phyloP scores from a whole-genome alignment of 2,329 filamentous ascomycete species.

The Cercospora brassicicola region DNA sequence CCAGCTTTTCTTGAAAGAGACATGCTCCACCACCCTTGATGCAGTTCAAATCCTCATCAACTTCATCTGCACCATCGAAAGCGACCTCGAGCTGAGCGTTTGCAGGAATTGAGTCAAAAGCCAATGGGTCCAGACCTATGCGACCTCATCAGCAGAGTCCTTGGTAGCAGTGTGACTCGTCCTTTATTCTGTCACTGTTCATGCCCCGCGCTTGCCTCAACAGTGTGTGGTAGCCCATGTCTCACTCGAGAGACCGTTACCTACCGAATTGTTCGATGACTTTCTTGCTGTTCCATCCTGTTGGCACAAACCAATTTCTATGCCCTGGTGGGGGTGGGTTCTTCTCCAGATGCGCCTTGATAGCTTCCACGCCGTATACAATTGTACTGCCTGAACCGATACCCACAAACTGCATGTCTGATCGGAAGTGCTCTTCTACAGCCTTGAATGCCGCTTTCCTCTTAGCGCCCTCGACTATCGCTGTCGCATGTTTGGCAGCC shows the following conservation, averaged over 20 bases:
- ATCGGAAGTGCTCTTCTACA: constrained; percentile 69
- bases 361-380: constrained; percentile 81
- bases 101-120: constrained; percentile 71
- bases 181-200: neutral
- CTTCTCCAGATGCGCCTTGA: constrained; percentile 58
- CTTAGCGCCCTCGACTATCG: constrained; percentile 67
- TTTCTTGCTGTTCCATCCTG: constrained; percentile 85
- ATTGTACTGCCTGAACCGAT: constrained; percentile 82
- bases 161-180: neutral
- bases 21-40: constrained; percentile 99
- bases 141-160: neutral
- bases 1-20: constrained; percentile 92
- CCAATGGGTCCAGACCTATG: constrained; percentile 66
- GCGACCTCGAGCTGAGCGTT: constrained; percentile 74
- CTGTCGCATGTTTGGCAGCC: constrained; percentile 7
- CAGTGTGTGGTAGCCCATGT: too few species aligned
- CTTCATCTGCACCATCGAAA: constrained; percentile 96
- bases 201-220: neutral
- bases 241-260: neutral
- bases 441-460: constrained; percentile 71
- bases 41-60: constrained; percentile 89
- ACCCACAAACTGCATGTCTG: constrained; percentile 64
- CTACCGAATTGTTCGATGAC: constrained; percentile 71
- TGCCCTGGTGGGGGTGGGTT: constrained; percentile 49
- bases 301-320: constrained; percentile 83